Evolutionary conservation across 192 early-diverging fungal genomes (phyloP).

Genomic region (Gaertneriomyces semiglobifer): DNA sequence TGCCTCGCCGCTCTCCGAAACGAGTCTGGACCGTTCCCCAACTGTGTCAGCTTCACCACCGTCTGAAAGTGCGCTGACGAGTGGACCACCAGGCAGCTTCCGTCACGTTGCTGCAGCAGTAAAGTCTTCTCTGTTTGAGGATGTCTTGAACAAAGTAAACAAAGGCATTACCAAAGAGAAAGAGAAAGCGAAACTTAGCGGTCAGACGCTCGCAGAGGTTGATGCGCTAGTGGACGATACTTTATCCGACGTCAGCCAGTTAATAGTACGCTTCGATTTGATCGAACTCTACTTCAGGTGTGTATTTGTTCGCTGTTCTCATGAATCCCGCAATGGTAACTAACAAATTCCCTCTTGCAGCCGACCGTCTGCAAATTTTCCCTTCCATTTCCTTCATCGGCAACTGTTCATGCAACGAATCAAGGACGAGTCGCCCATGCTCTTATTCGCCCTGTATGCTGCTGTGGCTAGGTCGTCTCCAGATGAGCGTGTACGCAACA

Average conservation of each 20-base stretch:
- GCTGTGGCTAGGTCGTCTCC: background rate
- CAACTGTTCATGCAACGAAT: slow-evolving; percentile 12
- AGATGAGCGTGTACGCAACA: slow-evolving; percentile 2
- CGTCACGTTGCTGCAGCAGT: background rate
- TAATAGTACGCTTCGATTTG: slow-evolving; percentile 4
- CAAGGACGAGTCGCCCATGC: slow-evolving; percentile 27
- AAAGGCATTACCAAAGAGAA: background rate
- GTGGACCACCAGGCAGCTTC: background rate
- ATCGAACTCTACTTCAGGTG: slow-evolving; percentile 21
- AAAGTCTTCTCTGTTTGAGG: too few relatives aligned
- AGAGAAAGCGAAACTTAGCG: background rate
- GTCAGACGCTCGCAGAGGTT: background rate
- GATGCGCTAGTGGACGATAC: background rate
- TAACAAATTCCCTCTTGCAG: background rate
- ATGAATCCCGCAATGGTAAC: background rate
- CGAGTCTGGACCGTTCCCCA: background rate
- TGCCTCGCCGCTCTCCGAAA: too few relatives aligned
- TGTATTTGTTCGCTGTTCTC: background rate
- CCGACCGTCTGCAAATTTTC: background rate
- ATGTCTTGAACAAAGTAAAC: too few relatives aligned
- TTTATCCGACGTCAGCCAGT: background rate
- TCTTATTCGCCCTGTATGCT: slow-evolving; percentile 26
- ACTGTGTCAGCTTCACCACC: background rate
- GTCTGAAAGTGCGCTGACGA: background rate
- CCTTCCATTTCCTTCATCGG: slow-evolving; percentile 24